Evolutionary conservation across 2,329 filamentous ascomycete genomes (phyloP).

Genomic region (Fusarium fujikuroi): DNA sequence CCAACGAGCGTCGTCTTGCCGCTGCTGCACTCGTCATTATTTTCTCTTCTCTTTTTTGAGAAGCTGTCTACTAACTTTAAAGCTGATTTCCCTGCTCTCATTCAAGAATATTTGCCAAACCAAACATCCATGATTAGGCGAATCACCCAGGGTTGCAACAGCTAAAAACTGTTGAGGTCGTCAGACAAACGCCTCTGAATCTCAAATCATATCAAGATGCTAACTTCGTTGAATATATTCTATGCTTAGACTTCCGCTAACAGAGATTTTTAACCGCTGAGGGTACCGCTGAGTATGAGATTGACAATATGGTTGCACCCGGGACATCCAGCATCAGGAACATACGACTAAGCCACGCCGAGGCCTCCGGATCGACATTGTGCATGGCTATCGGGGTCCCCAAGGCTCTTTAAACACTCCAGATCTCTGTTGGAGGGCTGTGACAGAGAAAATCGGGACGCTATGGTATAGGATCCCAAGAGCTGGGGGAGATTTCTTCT

Average conservation of each 20-base stretch:
- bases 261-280: not conserved
- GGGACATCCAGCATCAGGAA: not conserved
- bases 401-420: not conserved
- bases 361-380: not conserved
- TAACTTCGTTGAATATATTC: not conserved
- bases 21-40: not conserved
- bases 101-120: not conserved
- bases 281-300: not conserved
- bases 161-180: not conserved
- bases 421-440: not conserved
- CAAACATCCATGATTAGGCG: constrained; percentile 8
- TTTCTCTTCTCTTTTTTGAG: constrained; percentile 14
- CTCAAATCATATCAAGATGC: not conserved
- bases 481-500: not conserved
- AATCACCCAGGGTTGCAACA: not conserved
- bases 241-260: not conserved
- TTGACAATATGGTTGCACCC: not conserved
- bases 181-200: not conserved
- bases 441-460: not conserved
- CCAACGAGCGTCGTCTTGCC: not conserved
- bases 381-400: not conserved
- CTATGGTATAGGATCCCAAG: not conserved
- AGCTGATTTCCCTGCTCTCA: not conserved
- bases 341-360: not conserved
- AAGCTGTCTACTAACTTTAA: not conserved